Percentiles rank a stretch among this genome's conserved stretches.
Evolutionary conservation across 2,329 filamentous ascomycete species (phyloP).

Genomic region (Talaromyces sp.): DNA sequence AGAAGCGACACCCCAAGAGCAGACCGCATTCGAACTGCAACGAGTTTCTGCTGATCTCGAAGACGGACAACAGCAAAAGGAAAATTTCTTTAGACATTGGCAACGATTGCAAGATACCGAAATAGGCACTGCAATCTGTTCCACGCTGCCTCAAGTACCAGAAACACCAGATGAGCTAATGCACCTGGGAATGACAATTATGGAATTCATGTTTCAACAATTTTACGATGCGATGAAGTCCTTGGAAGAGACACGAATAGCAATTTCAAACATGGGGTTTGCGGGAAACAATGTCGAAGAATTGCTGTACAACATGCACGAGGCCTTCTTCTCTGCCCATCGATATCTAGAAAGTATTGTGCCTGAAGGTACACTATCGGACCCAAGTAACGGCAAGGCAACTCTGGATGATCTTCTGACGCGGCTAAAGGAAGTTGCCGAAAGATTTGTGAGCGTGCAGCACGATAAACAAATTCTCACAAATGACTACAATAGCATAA

Average conservation of each 20-base stretch:
- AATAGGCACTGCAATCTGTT: neutral
- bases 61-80: constrained; percentile 35
- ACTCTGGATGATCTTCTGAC: constrained; percentile 38
- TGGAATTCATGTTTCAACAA: constrained; percentile 31
- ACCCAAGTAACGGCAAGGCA: constrained; percentile 34
- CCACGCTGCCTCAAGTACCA: neutral
- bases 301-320: constrained; percentile 33
- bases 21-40: constrained; percentile 19
- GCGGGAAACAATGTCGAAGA: constrained; percentile 25
- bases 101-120: constrained; percentile 16
- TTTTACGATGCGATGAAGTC: constrained; percentile 35
- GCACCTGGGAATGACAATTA: constrained; percentile 30
- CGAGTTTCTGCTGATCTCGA: constrained; percentile 34
- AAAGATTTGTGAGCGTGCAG: constrained; percentile 29
- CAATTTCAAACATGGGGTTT: constrained; percentile 38
- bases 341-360: constrained; percentile 40
- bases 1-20: constrained; percentile 13
- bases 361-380: constrained; percentile 40
- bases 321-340: constrained; percentile 39
- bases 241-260: constrained; percentile 30
- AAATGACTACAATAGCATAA: constrained; percentile 21
- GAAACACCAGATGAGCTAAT: constrained; percentile 30
- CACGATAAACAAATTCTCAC: constrained; percentile 31
- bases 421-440: constrained; percentile 32
- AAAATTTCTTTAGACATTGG: constrained; percentile 36